Conservation (phyloP, 441 rosid species). For the Capsella rubella region DNA sequence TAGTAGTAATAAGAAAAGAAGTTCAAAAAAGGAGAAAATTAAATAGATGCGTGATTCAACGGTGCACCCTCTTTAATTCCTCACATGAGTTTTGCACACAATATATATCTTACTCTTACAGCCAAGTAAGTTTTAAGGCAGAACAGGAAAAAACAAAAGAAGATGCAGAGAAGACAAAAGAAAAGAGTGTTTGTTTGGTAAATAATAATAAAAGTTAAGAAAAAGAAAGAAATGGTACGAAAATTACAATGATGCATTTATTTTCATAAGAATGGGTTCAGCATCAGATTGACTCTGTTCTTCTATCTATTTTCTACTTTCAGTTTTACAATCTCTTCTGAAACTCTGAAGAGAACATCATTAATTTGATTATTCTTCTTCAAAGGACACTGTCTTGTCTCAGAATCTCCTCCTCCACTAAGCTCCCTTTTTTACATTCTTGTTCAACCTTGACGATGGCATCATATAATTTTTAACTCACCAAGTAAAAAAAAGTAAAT, state of each 20-base stretch:
- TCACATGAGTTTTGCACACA: constrained; percentile 50
- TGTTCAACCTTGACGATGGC: constrained; percentile 6
- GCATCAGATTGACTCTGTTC: constrained; percentile 31
- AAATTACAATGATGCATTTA: constrained; percentile 12
- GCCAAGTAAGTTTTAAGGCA: background rate
- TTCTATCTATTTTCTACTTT: constrained; percentile 18
- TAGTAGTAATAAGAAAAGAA: background rate
- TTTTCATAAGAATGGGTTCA: constrained; percentile 27
- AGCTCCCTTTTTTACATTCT: background rate
- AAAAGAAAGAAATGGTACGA: constrained; percentile 23
- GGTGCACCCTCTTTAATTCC: constrained; percentile 35
- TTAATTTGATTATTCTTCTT: constrained; percentile 23
- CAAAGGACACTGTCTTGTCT: constrained; percentile 32
- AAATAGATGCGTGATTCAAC: constrained; percentile 48
- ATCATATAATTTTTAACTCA: background rate
- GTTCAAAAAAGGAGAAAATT: background rate
- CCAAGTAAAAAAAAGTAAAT: background rate
- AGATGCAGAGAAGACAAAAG: constrained; percentile 17
- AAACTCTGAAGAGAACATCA: background rate
- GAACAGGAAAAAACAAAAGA: background rate
- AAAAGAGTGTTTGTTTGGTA: constrained; percentile 23
- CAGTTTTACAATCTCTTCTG: constrained; percentile 35
- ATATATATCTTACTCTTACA: background rate
- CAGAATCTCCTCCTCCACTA: background rate
- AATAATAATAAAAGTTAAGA: constrained; percentile 28